Evolutionary conservation across 768 basidiomycete genomes (phyloP), one percentile per base, ranked within the genome.

Genomic region (Rubroboletus satanas): DNA sequence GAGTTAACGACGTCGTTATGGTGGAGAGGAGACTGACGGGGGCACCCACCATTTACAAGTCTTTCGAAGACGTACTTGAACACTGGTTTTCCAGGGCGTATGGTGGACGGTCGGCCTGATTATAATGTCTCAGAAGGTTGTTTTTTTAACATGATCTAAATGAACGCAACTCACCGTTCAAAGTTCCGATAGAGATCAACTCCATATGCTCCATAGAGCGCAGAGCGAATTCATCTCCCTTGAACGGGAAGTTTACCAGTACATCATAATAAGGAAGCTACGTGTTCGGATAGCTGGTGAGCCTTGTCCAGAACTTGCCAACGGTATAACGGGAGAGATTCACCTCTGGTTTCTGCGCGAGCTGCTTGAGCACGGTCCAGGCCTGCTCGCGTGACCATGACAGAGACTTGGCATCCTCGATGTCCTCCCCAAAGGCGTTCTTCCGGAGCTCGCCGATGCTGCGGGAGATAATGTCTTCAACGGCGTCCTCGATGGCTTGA

Each of bases 381-480:
- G 83, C 93, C 66, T 98, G 93, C 56, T 92, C 87, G 44, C 87
- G 77, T 5, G 85, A 79, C 97, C 97, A 99, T 0, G 83, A 76
- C 37, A 96, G 71, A 44, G 66, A 75, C 71, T 93, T 94, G 3
- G 88, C 88, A 63, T 97, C 95, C 51, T 96, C 93, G 1, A 77
- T 71, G 65, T 97, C 95, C 59, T 97, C 94, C 0, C 94, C 96
- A 66, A 98, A 99, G 0, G 90, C 90, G 45, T 82, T 87, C 78
- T 98, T 98, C 45, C 90, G 77, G 47, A 98, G 74, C 68, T 97
- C 94, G 33, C 83, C 79, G 10, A 93, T 83, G 33, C 86, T 87
- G 15, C 90, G 81, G 21, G 73, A 71, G 56, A 97, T 83, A 62
- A 98, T 92, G 64, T 98, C 95, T 64, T 95, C 90, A 6, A 97